Evolutionary conservation across 2,329 filamentous ascomycete species (phyloP).

Genomic region (Diaporthe ilicicola): DNA sequence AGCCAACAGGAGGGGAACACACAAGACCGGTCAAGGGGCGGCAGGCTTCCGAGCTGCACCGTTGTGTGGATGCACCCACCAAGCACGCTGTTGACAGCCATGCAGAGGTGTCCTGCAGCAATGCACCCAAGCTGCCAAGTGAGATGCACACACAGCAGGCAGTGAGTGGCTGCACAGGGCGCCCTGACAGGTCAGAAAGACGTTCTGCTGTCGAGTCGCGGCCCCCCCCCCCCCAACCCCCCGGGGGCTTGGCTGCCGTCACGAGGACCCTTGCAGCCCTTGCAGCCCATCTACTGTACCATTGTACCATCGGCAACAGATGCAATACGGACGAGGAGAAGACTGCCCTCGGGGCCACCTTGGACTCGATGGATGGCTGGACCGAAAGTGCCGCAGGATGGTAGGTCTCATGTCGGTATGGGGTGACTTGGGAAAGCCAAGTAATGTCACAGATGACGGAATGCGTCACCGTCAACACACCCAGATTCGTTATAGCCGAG

Average conservation of each 20-base stretch:
- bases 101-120: conserved; percentile 24
- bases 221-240: not conserved
- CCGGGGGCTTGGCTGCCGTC: conserved; percentile 19
- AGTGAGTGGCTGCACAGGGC: conserved; percentile 15
- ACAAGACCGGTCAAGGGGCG: conserved; percentile 25
- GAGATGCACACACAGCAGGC: not conserved
- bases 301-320: conserved; percentile 9
- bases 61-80: conserved; percentile 16
- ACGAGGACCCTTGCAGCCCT: conserved; percentile 18
- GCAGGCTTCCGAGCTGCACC: conserved; percentile 22
- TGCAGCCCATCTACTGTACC: too few species aligned
- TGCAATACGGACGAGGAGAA: conserved; percentile 3
- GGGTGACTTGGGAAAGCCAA: conserved; percentile 15
- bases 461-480: conserved; percentile 18
- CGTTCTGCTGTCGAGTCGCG: not conserved
- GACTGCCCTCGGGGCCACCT: too few species aligned
- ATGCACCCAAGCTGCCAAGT: conserved; percentile 3
- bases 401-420: conserved; percentile 10
- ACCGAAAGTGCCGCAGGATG: conserved; percentile 23
- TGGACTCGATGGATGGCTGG: not conserved
- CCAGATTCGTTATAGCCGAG: conserved; percentile 19
- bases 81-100: conserved; percentile 13
- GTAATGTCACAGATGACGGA: conserved; percentile 17
- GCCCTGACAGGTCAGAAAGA: conserved; percentile 17
- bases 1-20: conserved; percentile 22